Conservation (phyloP, 148 eudicot species). For the Chenopodium berlandieri region DNA sequence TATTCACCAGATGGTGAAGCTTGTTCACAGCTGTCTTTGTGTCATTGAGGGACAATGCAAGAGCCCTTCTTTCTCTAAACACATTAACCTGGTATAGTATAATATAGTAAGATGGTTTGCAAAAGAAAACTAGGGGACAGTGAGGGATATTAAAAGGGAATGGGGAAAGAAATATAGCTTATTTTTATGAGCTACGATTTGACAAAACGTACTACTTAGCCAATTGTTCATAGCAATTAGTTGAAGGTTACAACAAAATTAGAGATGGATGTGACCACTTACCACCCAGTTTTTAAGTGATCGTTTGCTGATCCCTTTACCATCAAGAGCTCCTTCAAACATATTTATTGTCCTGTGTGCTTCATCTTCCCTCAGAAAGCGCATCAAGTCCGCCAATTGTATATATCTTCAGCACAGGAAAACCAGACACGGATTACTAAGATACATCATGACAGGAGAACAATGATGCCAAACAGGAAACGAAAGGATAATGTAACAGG, state of each 20-base stretch:
- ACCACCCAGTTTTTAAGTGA: constrained; percentile 94
- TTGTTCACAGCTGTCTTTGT: constrained; percentile 86
- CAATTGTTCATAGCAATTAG: background rate
- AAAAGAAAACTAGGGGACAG: background rate
- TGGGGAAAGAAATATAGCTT: background rate
- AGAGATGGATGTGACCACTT: constrained; percentile 11
- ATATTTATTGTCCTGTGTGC: constrained; percentile 51
- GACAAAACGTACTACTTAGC: background rate
- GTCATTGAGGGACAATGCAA: constrained; percentile 75
- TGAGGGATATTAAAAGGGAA: background rate
- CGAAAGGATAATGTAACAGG: background rate
- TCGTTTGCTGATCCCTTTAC: constrained; percentile 71
- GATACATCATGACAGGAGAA: background rate
- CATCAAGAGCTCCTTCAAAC: constrained; percentile 64
- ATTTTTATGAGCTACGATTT: background rate
- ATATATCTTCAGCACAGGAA: constrained; percentile 40
- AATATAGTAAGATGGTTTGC: background rate
- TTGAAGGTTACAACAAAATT: background rate
- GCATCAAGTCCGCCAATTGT: constrained; percentile 63
- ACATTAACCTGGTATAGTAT: constrained; percentile 52
- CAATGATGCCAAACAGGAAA: background rate
- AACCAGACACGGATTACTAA: background rate
- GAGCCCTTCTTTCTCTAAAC: constrained; percentile 74
- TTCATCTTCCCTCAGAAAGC: constrained; percentile 81
- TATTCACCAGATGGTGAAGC: constrained; percentile 62